Evolutionary conservation across 2,329 filamentous ascomycete genomes (phyloP).

Genomic region (Alternaria conjuncta): DNA sequence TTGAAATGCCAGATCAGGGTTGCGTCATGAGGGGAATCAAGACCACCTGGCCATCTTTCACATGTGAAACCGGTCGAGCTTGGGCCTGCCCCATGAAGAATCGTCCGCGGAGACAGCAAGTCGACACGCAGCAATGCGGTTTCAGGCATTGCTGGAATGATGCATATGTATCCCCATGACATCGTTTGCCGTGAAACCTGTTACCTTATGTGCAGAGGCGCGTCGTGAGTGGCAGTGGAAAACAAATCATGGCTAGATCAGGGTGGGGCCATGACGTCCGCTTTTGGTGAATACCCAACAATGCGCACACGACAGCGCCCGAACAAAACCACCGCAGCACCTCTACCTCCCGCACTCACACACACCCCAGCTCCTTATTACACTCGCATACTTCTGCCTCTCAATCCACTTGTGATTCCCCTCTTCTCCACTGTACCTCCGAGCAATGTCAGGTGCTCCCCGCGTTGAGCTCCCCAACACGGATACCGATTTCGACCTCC

Average conservation of each 20-base stretch:
- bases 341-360: neutral
- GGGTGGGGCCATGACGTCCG: constrained; percentile 14
- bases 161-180: constrained; percentile 18
- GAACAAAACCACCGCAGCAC: constrained; percentile 11
- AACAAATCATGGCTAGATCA: constrained; percentile 13
- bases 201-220: constrained; percentile 13
- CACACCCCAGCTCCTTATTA: constrained; percentile 1
- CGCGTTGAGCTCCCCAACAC: constrained; percentile 39
- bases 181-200: constrained; percentile 17
- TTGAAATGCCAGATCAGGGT: neutral
- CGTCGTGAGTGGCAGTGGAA: constrained; percentile 10
- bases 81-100: constrained; percentile 2
- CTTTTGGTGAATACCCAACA: constrained; percentile 13
- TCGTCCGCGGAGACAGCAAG: neutral
- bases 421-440: neutral
- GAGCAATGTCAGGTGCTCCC: constrained; percentile 41
- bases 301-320: constrained; percentile 26
- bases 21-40: constrained; percentile 19
- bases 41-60: constrained; percentile 11
- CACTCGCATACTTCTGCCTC: neutral
- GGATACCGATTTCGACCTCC: constrained; percentile 35
- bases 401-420: constrained; percentile 2
- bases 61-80: constrained; percentile 20
- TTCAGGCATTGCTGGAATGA: neutral
- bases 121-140: constrained; percentile 2